phyloP scores from a whole-genome alignment of 495 filamentous ascomycete species.

The Pyronema omphalodes region DNA sequence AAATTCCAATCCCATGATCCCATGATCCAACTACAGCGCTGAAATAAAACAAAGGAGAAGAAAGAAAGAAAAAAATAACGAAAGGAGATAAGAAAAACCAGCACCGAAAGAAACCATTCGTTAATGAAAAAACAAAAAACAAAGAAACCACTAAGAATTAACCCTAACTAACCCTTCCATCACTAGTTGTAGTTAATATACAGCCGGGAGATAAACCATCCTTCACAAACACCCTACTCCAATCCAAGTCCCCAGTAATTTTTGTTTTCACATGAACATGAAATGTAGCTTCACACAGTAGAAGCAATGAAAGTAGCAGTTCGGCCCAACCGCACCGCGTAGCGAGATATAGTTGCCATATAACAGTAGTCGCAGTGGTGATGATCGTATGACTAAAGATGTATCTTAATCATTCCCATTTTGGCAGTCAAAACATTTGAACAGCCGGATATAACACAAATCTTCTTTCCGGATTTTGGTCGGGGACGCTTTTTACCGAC shows the following conservation, averaged over 20 bases:
- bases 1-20: no score
- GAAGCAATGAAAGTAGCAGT: background rate
- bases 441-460: constrained; percentile 14
- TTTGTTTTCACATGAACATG: background rate
- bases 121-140: no score
- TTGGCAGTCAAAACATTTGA: constrained; percentile 17
- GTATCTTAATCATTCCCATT: constrained; percentile 20
- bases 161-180: no score
- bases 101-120: no score
- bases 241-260: background rate
- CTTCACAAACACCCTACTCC: background rate
- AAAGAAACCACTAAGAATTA: no score
- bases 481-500: no score
- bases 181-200: background rate
- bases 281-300: background rate
- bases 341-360: background rate
- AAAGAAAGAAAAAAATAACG: no score
- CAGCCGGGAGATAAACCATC: background rate
- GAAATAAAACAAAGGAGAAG: no score
- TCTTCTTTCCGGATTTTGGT: constrained; percentile 5
- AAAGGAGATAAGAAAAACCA: no score
- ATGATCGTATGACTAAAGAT: constrained; percentile 7
- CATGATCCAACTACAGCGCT: no score
- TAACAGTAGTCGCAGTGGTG: background rate
- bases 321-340: background rate